These are phyloP conservation scores for Casuarina cunninghamiana DNA, from an alignment of 306 rosid genomes.

Conservation along the genomic window DNA sequence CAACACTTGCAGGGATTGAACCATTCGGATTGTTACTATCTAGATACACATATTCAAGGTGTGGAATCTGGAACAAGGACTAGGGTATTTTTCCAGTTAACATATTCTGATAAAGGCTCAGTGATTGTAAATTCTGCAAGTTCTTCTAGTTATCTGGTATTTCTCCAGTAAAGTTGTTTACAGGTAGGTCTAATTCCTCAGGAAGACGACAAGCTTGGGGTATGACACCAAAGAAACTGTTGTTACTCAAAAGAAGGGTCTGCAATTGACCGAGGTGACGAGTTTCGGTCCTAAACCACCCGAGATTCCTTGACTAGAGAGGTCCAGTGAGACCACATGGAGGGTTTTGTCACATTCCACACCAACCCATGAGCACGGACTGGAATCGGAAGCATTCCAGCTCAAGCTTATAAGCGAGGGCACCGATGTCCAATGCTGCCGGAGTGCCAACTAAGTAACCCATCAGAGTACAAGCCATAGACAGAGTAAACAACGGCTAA, in stretches of 20 bases:
- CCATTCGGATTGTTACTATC: constrained; percentile 46
- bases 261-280: constrained; percentile 41
- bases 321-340: constrained; percentile 51
- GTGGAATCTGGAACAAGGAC: constrained; percentile 45
- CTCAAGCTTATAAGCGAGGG: constrained; percentile 44
- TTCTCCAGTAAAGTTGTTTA: constrained; percentile 41
- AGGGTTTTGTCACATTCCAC: constrained; percentile 49
- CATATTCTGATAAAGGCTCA: constrained; percentile 37
- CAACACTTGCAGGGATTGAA: constrained; percentile 55
- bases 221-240: constrained; percentile 45
- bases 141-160: constrained; percentile 46
- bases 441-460: constrained; percentile 54
- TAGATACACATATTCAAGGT: constrained; percentile 33
- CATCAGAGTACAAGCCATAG: constrained; percentile 58
- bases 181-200: constrained; percentile 40
- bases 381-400: constrained; percentile 64
- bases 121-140: constrained; percentile 29
- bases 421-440: constrained; percentile 44
- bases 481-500: background rate
- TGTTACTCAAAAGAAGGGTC: constrained; percentile 33
- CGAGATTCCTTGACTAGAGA: constrained; percentile 41
- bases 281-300: constrained; percentile 62
- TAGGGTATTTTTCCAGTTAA: constrained; percentile 52
- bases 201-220: constrained; percentile 47
- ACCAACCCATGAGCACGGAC: constrained; percentile 82